Percentiles rank a stretch among this genome's conserved stretches.
Conservation (phyloP, 441 rosid genomes). For the Kokia cookei region DNA sequence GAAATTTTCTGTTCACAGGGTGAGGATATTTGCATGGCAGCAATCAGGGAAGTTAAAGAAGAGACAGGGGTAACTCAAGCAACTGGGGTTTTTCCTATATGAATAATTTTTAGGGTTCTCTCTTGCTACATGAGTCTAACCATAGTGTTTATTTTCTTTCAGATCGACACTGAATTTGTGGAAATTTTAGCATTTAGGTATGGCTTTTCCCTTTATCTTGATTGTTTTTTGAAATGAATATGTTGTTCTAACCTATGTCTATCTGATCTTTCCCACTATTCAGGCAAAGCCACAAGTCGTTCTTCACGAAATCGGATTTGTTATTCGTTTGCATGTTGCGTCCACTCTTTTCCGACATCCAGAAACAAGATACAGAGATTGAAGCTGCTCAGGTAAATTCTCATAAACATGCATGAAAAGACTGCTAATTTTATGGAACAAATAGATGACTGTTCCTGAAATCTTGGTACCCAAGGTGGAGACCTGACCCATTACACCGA, state of each 20-base stretch:
- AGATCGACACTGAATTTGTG: slow-evolving; percentile 56
- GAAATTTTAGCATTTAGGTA: slow-evolving; percentile 74
- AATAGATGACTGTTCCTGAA: not conserved
- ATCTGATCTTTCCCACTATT: not conserved
- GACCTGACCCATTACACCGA: not conserved
- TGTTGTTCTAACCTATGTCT: not conserved
- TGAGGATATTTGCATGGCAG: slow-evolving; percentile 55
- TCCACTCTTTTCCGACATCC: slow-evolving; percentile 37
- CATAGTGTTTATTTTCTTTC: not conserved
- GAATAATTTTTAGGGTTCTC: not conserved
- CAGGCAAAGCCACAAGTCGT: slow-evolving; percentile 75
- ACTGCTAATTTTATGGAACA: no score
- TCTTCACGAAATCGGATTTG: slow-evolving; percentile 53
- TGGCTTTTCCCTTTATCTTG: not conserved
- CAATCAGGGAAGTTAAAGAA: slow-evolving; percentile 69
- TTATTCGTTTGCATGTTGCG: slow-evolving; percentile 51
- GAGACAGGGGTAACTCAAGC: slow-evolving; percentile 64
- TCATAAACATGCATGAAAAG: not conserved
- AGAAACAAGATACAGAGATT: slow-evolving; percentile 48
- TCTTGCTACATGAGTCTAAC: slow-evolving; percentile 3
- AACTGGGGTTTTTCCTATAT: not conserved
- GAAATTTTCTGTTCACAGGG: slow-evolving; percentile 35
- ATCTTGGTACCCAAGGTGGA: not conserved
- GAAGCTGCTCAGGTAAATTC: slow-evolving; percentile 51
- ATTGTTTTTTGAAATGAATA: not conserved